These are phyloP conservation scores for Oryza meridionalis DNA, from an alignment of 176 grass and related monocot genomes.

Conservation along the genomic window DNA sequence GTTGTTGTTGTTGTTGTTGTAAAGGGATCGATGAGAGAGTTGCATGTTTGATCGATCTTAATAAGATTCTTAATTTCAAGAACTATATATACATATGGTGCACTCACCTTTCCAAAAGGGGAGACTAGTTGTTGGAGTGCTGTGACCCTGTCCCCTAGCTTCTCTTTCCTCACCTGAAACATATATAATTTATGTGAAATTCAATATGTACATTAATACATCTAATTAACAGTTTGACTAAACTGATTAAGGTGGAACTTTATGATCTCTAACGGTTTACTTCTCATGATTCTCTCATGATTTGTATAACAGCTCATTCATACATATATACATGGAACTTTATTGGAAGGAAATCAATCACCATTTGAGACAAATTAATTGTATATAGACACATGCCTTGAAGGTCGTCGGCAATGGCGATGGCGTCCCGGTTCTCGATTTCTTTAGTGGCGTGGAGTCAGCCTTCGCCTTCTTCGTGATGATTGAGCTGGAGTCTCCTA, in stretches of 20 bases:
- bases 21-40: not conserved
- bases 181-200: not conserved
- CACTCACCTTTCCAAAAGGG: slow-evolving; percentile 95
- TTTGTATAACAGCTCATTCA: too few species aligned
- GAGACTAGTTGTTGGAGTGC: slow-evolving; percentile 98
- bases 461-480: slow-evolving; percentile 47
- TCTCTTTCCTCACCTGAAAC: slow-evolving; percentile 98
- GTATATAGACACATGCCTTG: slow-evolving; percentile 52
- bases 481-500: slow-evolving; percentile 48
- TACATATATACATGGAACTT: slow-evolving; percentile 5
- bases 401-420: slow-evolving; percentile 72
- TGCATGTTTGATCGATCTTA: not conserved
- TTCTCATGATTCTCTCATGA: too few species aligned
- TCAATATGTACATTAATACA: not conserved
- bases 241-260: not conserved
- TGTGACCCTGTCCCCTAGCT: slow-evolving; percentile 94
- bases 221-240: too few species aligned
- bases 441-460: slow-evolving; percentile 55
- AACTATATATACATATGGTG: slow-evolving; percentile 5
- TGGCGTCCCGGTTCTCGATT: slow-evolving; percentile 65
- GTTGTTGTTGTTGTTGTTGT: slow-evolving; percentile 24
- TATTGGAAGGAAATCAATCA: not conserved
- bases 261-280: not conserved
- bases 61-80: not conserved
- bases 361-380: not conserved